Evolutionary conservation across 352 stramenopile genomes (phyloP), one percentile per base, ranked within the genome.

Genomic region (Phytopythium sindhum): DNA sequence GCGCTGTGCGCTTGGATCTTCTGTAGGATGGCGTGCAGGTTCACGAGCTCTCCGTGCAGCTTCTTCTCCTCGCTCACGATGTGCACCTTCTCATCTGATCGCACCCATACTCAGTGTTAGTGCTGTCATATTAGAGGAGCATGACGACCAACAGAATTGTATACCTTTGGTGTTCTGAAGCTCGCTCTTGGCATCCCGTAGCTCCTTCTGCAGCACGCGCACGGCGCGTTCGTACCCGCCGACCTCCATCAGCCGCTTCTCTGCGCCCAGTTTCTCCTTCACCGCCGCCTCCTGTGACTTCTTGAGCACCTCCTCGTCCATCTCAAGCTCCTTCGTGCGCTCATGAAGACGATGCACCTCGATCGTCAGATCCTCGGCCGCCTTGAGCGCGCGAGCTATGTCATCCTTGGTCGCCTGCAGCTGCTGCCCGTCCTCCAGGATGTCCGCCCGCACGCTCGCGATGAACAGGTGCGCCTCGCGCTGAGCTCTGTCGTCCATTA

Each of bases 181-280:
- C 59, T 90, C 80, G 26, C 67, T 59, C 29, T 85, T 88, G 28
- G 80, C 78, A 9, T 82, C 69, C 45, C 72, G 68, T 33, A 90
- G 59, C 15, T 72, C 75, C 55, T 78, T 81, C 31, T 84, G 80
- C 35, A 88, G 70, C 54, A 78, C 66, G 4, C 81, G 77, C 62
- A 88, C 76, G 9, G 78, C 71, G 31, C 75, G 77, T 44, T 91
- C 79, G 58, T 84, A 78, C 35, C 83, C 80, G 31, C 83, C 83
- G 23, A 90, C 73, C 50, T 89, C 80, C 62, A 84, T 81, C 0
- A 91, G 68, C 14, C 77, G 71, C 61, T 85, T 83, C 68, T 91
- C 80, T 0, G 80, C 74, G 6, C 78, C 61, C 35, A 89, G 63
- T 39, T 82, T 89, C 53, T 81, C 74, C 48, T 78, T 66, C n/a